phyloP scores from a whole-genome alignment of 2,329 filamentous ascomycete genomes.

The Thielaviopsis euricoi region DNA sequence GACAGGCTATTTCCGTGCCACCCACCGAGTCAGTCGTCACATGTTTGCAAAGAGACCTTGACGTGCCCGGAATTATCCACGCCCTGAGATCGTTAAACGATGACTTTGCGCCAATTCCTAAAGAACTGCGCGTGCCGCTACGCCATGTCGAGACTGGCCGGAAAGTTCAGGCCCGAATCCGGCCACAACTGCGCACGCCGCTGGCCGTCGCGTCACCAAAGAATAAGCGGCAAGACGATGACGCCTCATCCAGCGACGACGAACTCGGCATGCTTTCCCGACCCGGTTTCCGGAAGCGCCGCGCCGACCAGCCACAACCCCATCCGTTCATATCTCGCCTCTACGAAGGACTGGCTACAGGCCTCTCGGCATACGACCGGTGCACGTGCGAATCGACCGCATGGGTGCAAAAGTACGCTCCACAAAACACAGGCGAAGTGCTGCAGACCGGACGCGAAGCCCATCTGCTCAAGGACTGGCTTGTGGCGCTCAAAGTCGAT shows the following conservation, averaged over 20 bases:
- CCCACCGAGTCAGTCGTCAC: constrained; percentile 28
- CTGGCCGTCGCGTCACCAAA: background rate
- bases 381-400: constrained; percentile 54
- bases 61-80: constrained; percentile 17
- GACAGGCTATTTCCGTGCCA: constrained; percentile 25
- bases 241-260: constrained; percentile 19
- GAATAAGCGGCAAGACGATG: background rate
- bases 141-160: constrained; percentile 42
- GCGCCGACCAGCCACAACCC: constrained; percentile 3
- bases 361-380: constrained; percentile 64
- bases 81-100: constrained; percentile 20
- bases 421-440: constrained; percentile 49
- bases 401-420: constrained; percentile 81
- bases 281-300: background rate
- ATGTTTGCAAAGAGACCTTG: constrained; percentile 15
- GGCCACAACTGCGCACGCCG: constrained; percentile 26
- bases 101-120: constrained; percentile 27
- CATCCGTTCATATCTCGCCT: constrained; percentile 46
- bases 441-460: constrained; percentile 60
- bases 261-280: constrained; percentile 17
- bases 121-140: constrained; percentile 35
- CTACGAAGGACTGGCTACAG: constrained; percentile 40
- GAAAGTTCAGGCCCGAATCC: constrained; percentile 33
- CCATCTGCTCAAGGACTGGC: constrained; percentile 60
- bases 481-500: constrained; percentile 58